These are phyloP conservation scores for Aspergillus novoparasiticus DNA, from an alignment of 2,329 filamentous ascomycete species.

Conservation along the genomic window DNA sequence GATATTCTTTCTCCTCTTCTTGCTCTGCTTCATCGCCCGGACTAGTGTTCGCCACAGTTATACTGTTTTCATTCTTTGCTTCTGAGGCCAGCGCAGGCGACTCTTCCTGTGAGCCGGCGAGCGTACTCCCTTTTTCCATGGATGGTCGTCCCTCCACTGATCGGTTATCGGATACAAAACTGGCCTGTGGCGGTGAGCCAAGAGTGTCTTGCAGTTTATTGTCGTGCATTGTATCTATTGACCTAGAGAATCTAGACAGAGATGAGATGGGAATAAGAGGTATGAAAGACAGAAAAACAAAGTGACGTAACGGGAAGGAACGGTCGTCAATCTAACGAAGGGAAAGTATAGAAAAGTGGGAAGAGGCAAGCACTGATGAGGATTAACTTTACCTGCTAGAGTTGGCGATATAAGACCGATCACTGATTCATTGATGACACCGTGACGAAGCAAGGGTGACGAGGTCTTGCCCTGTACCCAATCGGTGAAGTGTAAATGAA, in stretches of 20 bases:
- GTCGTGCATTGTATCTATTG: neutral
- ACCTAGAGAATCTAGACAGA: neutral
- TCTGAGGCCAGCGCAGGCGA: neutral
- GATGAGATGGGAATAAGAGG: neutral
- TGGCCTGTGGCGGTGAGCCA: constrained; percentile 2
- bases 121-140: constrained; percentile 27
- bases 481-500: neutral
- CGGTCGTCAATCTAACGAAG: neutral
- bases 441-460: neutral
- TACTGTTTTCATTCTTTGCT: neutral
- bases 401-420: neutral
- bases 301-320: neutral
- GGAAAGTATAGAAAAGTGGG: neutral
- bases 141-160: constrained; percentile 6
- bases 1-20: constrained; percentile 34
- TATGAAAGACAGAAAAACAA: neutral
- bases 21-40: constrained; percentile 16
- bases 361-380: neutral
- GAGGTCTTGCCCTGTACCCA: too few relatives aligned
- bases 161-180: constrained; percentile 4
- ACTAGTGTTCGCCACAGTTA: neutral
- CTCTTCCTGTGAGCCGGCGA: constrained; percentile 17
- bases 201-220: neutral
- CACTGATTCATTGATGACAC: neutral
- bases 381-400: too few relatives aligned